Evolutionary conservation across 1,139 yeast species (phyloP).

Genomic region (Yarrowia galli): DNA sequence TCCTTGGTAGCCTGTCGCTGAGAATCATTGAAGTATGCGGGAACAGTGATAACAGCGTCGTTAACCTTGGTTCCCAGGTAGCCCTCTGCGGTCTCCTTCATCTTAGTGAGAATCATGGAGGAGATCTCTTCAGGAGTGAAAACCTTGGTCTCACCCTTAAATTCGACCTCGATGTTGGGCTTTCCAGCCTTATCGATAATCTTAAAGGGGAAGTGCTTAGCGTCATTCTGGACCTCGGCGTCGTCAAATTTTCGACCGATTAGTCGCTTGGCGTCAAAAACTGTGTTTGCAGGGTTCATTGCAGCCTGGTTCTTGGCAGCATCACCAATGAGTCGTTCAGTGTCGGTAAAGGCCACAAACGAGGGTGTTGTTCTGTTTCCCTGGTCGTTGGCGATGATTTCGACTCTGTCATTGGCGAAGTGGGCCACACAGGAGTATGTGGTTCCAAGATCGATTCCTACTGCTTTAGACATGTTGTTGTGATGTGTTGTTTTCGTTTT

Average conservation of each 20-base stretch:
- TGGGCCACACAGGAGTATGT: slow-evolving; percentile 28
- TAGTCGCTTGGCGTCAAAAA: slow-evolving; percentile 22
- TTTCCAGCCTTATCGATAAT: slow-evolving; percentile 19
- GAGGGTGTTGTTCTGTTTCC: slow-evolving; percentile 13
- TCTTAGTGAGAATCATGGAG: slow-evolving; percentile 12
- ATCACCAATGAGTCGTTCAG: slow-evolving; percentile 20
- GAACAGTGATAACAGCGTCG: slow-evolving; percentile 17
- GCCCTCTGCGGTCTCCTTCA: slow-evolving; percentile 19
- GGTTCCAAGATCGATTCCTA: slow-evolving; percentile 24
- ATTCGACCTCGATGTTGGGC: slow-evolving; percentile 16
- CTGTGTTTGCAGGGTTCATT: slow-evolving; percentile 23
- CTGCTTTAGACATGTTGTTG: slow-evolving; percentile 22
- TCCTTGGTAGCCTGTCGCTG: slow-evolving; percentile 21
- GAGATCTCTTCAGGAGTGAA: slow-evolving; percentile 18
- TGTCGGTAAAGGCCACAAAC: slow-evolving; percentile 15
- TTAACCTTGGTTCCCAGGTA: slow-evolving; percentile 22
- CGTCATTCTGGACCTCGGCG: slow-evolving; percentile 18
- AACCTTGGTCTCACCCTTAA: slow-evolving; percentile 12
- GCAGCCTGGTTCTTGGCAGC: slow-evolving; percentile 26
- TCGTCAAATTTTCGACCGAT: slow-evolving; percentile 18
- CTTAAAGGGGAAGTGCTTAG: slow-evolving; percentile 22
- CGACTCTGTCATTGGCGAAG: slow-evolving; percentile 19
- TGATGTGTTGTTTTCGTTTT: slow-evolving; percentile 3
- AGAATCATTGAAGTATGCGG: slow-evolving; percentile 17
- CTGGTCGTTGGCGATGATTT: slow-evolving; percentile 26